These are phyloP conservation scores for Inga leiocalycina DNA, from an alignment of 306 rosid species.

Conservation along the genomic window DNA sequence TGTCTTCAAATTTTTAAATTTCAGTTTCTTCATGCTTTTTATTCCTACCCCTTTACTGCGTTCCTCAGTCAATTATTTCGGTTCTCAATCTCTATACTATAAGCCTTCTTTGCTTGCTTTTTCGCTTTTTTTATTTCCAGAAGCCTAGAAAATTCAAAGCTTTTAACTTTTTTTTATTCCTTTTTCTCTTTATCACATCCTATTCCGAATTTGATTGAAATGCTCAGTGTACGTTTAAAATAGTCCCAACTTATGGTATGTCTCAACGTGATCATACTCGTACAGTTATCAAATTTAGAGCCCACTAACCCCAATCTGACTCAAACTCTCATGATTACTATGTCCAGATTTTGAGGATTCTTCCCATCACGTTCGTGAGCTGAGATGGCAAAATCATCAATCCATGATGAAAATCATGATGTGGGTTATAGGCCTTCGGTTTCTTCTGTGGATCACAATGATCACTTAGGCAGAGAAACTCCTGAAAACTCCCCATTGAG, in stretches of 20 bases:
- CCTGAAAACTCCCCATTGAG: conserved; percentile 56
- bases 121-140: conserved; percentile 46
- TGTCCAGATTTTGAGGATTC: conserved; percentile 5
- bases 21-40: conserved; percentile 53
- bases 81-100: conserved; percentile 28
- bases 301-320: conserved; percentile 29
- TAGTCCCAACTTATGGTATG: conserved; percentile 35
- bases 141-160: conserved; percentile 36
- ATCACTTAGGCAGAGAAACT: conserved; percentile 55
- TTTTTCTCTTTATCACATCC: conserved; percentile 21
- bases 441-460: conserved; percentile 61
- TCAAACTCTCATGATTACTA: conserved; percentile 26
- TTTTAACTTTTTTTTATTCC: conserved; percentile 33
- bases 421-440: conserved; percentile 64
- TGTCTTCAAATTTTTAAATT: conserved; percentile 54
- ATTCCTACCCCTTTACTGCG: conserved; percentile 42
- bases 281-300: conserved; percentile 31
- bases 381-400: conserved; percentile 59
- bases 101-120: conserved; percentile 45
- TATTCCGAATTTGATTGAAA: conserved; percentile 36
- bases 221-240: conserved; percentile 6
- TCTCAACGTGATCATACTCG: conserved; percentile 36
- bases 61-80: conserved; percentile 39
- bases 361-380: conserved; percentile 26
- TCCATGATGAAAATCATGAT: conserved; percentile 52